Evolutionary conservation across 352 stramenopile species (phyloP).

Genomic region (Pythium vanterpoolii): DNA sequence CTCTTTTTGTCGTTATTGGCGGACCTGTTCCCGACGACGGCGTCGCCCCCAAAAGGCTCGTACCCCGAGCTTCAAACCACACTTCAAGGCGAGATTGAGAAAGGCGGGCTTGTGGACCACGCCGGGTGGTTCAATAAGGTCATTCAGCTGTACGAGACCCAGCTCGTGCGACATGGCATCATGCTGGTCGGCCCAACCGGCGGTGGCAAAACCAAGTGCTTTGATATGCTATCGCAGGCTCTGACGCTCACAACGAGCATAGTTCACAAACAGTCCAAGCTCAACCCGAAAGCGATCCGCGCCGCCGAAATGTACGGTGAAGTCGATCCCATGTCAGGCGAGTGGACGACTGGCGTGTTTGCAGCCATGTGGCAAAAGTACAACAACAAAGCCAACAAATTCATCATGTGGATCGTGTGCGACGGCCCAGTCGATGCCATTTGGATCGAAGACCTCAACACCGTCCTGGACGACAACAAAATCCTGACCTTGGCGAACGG

Average conservation of each 20-base stretch:
- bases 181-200: conserved; percentile 98
- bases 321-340: conserved; percentile 93
- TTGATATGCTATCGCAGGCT: conserved; percentile 92
- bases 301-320: conserved; percentile 98
- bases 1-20: conserved; percentile 96
- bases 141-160: conserved; percentile 98
- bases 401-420: conserved; percentile 98
- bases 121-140: conserved; percentile 93
- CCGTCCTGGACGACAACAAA: conserved; percentile 97
- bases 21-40: conserved; percentile 95
- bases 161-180: conserved; percentile 97
- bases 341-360: conserved; percentile 98
- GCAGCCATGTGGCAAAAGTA: conserved; percentile 98
- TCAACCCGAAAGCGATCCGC: conserved; percentile 98
- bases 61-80: conserved; percentile 94
- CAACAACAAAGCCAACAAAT: conserved; percentile 97
- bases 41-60: conserved; percentile 90
- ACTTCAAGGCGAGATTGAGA: conserved; percentile 87
- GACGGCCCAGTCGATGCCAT: conserved; percentile 97
- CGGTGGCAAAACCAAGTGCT: conserved; percentile 97
- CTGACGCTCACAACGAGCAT: conserved; percentile 91
- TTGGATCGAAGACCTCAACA: conserved; percentile 99
- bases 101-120: conserved; percentile 88
- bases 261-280: conserved; percentile 94
- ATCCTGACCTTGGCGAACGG: conserved; percentile 97